Percentiles rank a stretch among this genome's conserved stretches.
These are phyloP conservation scores for Solanum rostratum DNA, from an alignment of 257 asterid species.

Conservation along the genomic window DNA sequence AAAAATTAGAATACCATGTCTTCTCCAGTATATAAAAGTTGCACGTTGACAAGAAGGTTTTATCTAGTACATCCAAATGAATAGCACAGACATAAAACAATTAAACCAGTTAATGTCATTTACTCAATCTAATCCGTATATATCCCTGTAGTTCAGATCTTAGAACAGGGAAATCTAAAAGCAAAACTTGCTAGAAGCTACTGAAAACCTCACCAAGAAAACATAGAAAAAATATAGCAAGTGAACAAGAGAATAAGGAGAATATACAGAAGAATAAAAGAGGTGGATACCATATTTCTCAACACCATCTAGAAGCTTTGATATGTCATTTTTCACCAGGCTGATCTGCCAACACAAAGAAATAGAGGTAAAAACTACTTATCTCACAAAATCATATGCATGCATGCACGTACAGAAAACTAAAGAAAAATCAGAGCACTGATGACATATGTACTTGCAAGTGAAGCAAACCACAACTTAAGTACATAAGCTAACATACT, in stretches of 20 bases:
- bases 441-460: background rate
- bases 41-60: background rate
- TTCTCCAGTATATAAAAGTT: background rate
- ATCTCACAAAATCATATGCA: background rate
- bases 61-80: background rate
- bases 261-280: background rate
- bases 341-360: slow-evolving; percentile 40
- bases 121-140: background rate
- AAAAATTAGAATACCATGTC: background rate
- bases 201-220: background rate
- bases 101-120: background rate
- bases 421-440: background rate
- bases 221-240: background rate
- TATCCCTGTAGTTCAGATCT: background rate
- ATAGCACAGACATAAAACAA: background rate
- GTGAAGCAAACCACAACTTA: background rate
- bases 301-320: slow-evolving; percentile 78
- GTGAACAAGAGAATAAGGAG: background rate
- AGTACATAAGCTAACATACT: background rate
- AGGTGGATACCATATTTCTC: slow-evolving; percentile 64
- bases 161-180: background rate
- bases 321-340: slow-evolving; percentile 52
- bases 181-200: background rate
- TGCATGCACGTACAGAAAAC: background rate
- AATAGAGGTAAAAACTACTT: background rate